A percentile compares a stretch with the other conserved stretches of the same genome.
These are phyloP conservation scores for Populus hybrid DNA, from an alignment of 441 rosid species.

Conservation along the genomic window DNA sequence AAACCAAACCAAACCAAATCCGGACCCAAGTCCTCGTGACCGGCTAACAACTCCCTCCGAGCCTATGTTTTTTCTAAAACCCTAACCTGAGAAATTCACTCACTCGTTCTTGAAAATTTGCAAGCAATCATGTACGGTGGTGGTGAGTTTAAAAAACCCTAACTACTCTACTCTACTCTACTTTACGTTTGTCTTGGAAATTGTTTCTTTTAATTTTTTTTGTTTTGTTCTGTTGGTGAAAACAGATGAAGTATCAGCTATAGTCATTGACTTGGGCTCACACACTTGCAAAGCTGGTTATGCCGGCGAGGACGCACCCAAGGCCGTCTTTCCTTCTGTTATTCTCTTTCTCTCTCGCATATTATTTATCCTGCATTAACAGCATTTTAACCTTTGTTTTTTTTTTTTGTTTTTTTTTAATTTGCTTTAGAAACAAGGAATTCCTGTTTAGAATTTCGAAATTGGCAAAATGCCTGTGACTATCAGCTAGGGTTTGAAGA, in stretches of 20 bases:
- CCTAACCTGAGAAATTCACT: background rate
- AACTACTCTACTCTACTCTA: background rate
- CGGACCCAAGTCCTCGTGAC: background rate
- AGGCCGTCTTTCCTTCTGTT: constrained; percentile 98
- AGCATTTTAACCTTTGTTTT: background rate
- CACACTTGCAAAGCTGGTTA: constrained; percentile 99
- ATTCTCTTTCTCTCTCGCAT: constrained; percentile 27
- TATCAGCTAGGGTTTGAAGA: background rate
- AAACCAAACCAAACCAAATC: background rate
- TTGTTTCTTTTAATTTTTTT: background rate
- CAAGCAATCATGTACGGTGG: constrained; percentile 80
- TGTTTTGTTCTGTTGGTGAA: background rate
- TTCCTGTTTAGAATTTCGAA: background rate
- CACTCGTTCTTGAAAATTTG: background rate
- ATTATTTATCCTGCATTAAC: background rate
- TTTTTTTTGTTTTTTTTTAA: background rate
- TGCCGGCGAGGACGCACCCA: constrained; percentile 99
- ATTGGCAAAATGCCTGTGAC: background rate
- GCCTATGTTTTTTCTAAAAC: background rate
- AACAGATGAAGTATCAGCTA: constrained; percentile 98
- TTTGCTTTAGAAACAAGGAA: background rate
- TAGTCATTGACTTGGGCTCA: constrained; percentile 93
- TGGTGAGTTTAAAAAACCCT: constrained; percentile 47
- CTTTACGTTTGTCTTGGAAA: background rate
- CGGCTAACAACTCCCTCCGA: background rate